Evolutionary conservation across 2,329 filamentous ascomycete species (phyloP), one percentile per base, ranked within the genome.

Genomic region (Arthrobotrys sinensis): DNA sequence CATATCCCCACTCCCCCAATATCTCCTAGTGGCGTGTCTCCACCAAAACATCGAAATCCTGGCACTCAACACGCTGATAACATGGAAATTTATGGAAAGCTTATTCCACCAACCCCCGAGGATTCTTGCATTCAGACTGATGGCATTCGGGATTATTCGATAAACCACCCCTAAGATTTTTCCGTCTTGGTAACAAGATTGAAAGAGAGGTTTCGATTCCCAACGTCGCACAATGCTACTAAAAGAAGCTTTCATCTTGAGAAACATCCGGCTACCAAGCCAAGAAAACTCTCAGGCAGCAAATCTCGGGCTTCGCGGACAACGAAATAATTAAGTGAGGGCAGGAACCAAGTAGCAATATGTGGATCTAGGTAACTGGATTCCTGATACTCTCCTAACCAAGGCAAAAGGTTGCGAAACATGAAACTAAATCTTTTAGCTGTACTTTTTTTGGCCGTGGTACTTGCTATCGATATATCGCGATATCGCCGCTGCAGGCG

Each of bases 401-500:
- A 24, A 34, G 28, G 28, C 32, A n/a, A 28, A 40, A 19, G 34
- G 14, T 40, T 40, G 28, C 52, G 40, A 24, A 60, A 40, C 3
- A 40, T 38, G 32, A 60, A 60, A 60, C 19, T 28, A 43, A 57
- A 2, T 3, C 19, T 32, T 7, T 14, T 36, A 10, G 36, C 36
- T 10, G 55, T 5, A 28, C 28, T n/a, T 43, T 43, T 36, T 40
- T 19, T 60, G 19, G 14, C 55, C n/a, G 19, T 19, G 12, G 7
- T 43, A n/a, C 34, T 28, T 19, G 28, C 4, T 43, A 60, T 60
- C 55, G 55, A 60, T 40, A 60, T 65, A 53, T 73, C 69, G 60
- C 60, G 60, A 66, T 55, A 73, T 66, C 69, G 69, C 69, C 48
- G 69, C 50, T 60, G 48, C 62, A 66, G 36, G 60, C 21, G 24